phyloP scores from a whole-genome alignment of 345 rosid genomes.

The Capsella bursapastoris region DNA sequence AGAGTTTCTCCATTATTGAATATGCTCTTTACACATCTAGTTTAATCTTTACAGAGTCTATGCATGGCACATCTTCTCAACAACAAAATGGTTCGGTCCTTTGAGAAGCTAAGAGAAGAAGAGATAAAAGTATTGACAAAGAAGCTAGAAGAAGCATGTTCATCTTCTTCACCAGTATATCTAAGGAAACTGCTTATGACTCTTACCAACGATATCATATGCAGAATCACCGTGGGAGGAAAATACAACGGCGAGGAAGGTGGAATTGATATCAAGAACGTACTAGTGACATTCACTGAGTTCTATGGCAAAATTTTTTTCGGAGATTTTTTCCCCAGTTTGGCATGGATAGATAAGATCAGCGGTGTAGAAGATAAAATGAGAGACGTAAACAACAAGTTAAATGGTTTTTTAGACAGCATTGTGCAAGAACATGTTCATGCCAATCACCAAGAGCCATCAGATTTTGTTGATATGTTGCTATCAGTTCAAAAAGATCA shows the following conservation, averaged over 20 bases:
- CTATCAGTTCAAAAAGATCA: constrained; percentile 40
- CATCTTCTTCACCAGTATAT: constrained; percentile 36
- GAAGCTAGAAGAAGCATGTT: constrained; percentile 29
- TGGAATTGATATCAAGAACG: constrained; percentile 40
- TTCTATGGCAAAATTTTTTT: constrained; percentile 35
- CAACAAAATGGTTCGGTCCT: constrained; percentile 49
- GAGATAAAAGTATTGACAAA: constrained; percentile 44
- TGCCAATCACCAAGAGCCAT: neutral
- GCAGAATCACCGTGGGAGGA: constrained; percentile 52
- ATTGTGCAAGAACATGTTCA: constrained; percentile 26
- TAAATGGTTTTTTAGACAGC: constrained; percentile 29
- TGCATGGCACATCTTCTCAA: constrained; percentile 53
- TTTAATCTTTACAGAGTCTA: constrained; percentile 21
- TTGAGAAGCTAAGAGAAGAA: constrained; percentile 47
- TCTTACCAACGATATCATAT: constrained; percentile 47
- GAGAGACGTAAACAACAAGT: constrained; percentile 8
- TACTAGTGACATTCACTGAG: constrained; percentile 11
- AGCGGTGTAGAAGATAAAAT: constrained; percentile 31
- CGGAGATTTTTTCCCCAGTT: constrained; percentile 59
- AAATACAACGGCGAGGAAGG: constrained; percentile 13
- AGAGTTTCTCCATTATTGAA: too few relatives aligned
- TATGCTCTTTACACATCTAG: too few relatives aligned
- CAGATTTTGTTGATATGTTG: constrained; percentile 14
- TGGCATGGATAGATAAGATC: constrained; percentile 46
- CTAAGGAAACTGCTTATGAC: constrained; percentile 42